Evolutionary conservation across 139 green algal genomes (phyloP).

Genomic region (Tetradesmus obliquus): DNA sequence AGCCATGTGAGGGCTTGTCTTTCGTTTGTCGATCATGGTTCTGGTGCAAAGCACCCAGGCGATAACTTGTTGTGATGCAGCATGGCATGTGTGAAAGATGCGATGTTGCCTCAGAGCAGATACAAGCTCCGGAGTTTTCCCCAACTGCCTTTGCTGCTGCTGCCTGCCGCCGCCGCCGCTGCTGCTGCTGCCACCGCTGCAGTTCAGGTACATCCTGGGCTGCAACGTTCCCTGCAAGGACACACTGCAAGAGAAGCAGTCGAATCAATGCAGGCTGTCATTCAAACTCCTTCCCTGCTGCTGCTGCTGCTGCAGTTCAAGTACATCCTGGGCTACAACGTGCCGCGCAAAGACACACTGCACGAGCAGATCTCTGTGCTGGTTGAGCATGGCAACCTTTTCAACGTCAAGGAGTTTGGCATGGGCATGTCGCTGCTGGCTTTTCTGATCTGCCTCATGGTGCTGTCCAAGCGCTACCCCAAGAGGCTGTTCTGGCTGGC

Average conservation of each 20-base stretch:
- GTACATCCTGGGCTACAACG: slow-evolving; percentile 58
- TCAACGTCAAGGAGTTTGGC: slow-evolving; percentile 60
- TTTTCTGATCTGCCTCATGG: slow-evolving; percentile 56
- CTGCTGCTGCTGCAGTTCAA: slow-evolving; percentile 39
- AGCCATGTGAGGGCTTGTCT: slow-evolving; percentile 63
- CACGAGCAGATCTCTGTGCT: slow-evolving; percentile 50
- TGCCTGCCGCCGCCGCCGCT: background rate
- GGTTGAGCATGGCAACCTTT: slow-evolving; percentile 29
- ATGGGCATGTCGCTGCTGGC: slow-evolving; percentile 56
- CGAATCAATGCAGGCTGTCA: too few relatives aligned
- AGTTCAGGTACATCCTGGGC: slow-evolving; percentile 62
- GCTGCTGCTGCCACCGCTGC: background rate
- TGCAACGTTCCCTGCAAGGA: slow-evolving; percentile 46
- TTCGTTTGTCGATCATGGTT: too few relatives aligned
- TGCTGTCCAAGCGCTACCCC: slow-evolving; percentile 44
- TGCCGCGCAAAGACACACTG: slow-evolving; percentile 45
- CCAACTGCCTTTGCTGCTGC: too few relatives aligned
- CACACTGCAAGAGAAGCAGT: slow-evolving; percentile 43
- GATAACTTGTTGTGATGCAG: too few relatives aligned
- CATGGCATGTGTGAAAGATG: too few relatives aligned
- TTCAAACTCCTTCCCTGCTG: background rate
- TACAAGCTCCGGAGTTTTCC: too few relatives aligned
- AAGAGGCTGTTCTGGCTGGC: slow-evolving; percentile 48
- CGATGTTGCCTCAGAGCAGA: too few relatives aligned
- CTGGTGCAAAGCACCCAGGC: too few relatives aligned